These are phyloP conservation scores for Microdochium nivale DNA, from an alignment of 2,329 filamentous ascomycete genomes.

Conservation along the genomic window DNA sequence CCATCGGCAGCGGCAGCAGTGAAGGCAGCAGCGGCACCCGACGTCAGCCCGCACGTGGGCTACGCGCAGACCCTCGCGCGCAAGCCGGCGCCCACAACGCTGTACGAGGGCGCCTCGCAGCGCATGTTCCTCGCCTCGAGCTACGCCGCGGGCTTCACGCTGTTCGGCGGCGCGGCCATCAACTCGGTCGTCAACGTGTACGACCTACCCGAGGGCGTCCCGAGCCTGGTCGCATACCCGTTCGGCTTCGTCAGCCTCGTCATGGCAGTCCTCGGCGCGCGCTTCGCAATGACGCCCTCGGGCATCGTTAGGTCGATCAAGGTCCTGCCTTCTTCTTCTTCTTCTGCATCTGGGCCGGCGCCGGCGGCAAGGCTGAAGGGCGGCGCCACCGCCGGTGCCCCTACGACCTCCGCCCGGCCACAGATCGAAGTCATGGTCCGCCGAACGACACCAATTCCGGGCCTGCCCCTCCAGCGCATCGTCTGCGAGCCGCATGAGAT, in stretches of 20 bases:
- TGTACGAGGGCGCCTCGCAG: slow-evolving; percentile 60
- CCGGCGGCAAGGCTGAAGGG: slow-evolving; percentile 6
- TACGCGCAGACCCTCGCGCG: slow-evolving; percentile 48
- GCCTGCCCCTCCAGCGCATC: slow-evolving; percentile 34
- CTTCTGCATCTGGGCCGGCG: no score
- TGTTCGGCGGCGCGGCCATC: slow-evolving; percentile 39
- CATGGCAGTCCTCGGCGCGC: slow-evolving; percentile 51
- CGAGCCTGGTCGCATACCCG: slow-evolving; percentile 46
- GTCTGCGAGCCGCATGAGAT: slow-evolving; percentile 27
- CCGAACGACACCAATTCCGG: slow-evolving; percentile 33
- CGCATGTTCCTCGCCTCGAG: slow-evolving; percentile 52
- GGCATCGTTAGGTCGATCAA: slow-evolving; percentile 50
- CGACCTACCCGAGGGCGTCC: slow-evolving; percentile 40
- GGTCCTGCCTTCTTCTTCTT: slow-evolving; percentile 33
- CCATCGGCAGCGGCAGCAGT: neutral
- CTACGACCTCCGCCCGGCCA: slow-evolving; percentile 19
- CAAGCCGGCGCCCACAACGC: slow-evolving; percentile 44
- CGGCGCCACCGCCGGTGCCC: neutral
- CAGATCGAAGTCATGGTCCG: slow-evolving; percentile 44
- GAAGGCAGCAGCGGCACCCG: neutral
- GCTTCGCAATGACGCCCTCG: slow-evolving; percentile 48
- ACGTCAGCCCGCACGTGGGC: slow-evolving; percentile 12
- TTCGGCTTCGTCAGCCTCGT: slow-evolving; percentile 50
- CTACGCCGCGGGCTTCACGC: slow-evolving; percentile 46
- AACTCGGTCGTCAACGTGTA: slow-evolving; percentile 41